Evolutionary conservation across 805 yeast genomes (phyloP), one percentile per base, ranked within the genome.

Genomic region (Kodamaea neixiangensis): DNA sequence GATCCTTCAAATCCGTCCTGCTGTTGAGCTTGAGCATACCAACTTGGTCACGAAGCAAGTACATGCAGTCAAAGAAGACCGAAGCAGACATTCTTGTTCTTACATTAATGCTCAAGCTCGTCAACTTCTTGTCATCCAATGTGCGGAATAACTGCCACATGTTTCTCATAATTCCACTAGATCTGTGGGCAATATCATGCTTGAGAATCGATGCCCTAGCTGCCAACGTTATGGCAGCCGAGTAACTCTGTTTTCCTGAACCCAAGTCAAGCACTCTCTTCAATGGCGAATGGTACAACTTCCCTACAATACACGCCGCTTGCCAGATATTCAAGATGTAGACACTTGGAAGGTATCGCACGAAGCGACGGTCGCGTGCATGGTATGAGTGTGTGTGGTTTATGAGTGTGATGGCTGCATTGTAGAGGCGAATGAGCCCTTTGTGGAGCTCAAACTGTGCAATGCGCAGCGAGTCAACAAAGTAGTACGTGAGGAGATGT

Each of bases 101-200:
- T 13, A 92, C 85, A 2, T 79, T 78, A 3, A 88, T 83, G 38
- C 73, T 70, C 25, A 71, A 63, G 13, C 66, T 65, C 7, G 69
- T 66, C 50, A 64, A 57, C n/a, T 67, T 66, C 54, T 79, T 81
- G 39, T 81, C 85, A 55, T 83, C 81, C 58, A 91, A 71, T 3
- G 86, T 78, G 46, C 86, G 80, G 67, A 88, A 88, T 52, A 91
- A 75, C 53, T 87, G 89, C 99, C 99, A 93, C 75, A 91, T 85
- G 62, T 91, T 91, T 61, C 87, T 81, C 94, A 94, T 89, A 52
- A 94, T 90, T 7, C 97, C 97, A 43, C 96, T 85, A 0, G 96
- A 88, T 57, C 98, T 79, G 65, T 89, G 89, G 0, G 97, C 89
- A 77, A 94, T 85, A 63, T 93, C 99, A 68, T 92, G 94, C 60